These are phyloP conservation scores for Takashimella koratensis DNA, from an alignment of 1,284 basidiomycete genomes.

Conservation along the genomic window DNA sequence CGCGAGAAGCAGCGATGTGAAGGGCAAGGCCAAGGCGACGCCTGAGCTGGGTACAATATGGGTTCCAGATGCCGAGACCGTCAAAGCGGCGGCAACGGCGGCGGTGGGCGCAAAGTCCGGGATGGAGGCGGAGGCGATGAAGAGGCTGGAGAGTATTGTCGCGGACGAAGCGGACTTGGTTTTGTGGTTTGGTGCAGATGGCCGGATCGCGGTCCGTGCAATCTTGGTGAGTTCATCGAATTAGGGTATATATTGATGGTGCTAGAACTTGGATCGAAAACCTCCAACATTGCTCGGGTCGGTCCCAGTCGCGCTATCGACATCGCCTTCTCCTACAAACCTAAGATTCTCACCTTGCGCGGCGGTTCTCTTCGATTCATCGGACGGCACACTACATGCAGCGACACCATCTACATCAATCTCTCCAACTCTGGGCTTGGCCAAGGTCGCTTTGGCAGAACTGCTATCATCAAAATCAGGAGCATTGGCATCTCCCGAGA, in stretches of 20 bases:
- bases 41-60: constrained; percentile 26
- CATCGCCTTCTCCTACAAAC: not conserved
- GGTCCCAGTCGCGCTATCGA: constrained; percentile 58
- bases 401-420: not conserved
- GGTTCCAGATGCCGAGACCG: constrained; percentile 29
- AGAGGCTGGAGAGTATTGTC: constrained; percentile 33
- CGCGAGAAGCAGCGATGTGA: constrained; percentile 55
- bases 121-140: constrained; percentile 37
- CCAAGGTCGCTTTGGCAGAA: constrained; percentile 3
- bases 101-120: constrained; percentile 54
- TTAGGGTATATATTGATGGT: not conserved
- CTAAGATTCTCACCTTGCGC: not conserved
- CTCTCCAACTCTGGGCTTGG: not conserved
- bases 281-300: constrained; percentile 79
- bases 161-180: constrained; percentile 76
- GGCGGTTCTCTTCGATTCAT: not conserved
- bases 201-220: constrained; percentile 65
- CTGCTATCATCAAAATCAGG: constrained; percentile 19
- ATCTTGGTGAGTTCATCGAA: constrained; percentile 60
- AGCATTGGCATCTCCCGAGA: constrained; percentile 6
- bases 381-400: not conserved
- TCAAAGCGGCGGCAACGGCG: constrained; percentile 17
- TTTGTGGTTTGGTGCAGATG: constrained; percentile 65
- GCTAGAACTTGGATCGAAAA: constrained; percentile 77
- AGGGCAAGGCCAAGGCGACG: constrained; percentile 22